A percentile compares a stretch with the other conserved stretches of the same genome.
phyloP scores from a whole-genome alignment of 73 alveolate species.

The Effrenium voratum region DNA sequence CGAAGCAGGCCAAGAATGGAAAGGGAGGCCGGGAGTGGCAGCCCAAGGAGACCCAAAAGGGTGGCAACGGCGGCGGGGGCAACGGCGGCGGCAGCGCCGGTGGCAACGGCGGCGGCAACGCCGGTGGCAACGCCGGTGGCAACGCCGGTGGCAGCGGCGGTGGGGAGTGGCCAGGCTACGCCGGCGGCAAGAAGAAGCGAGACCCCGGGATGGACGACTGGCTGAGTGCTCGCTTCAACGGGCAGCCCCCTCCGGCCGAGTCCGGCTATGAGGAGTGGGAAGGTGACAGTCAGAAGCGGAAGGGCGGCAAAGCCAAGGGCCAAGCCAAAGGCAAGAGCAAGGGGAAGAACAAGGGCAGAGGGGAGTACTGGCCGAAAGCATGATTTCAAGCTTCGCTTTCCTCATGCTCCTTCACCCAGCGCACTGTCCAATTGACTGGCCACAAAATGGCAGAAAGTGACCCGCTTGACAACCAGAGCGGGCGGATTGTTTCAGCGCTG shows the following conservation, averaged over 20 bases:
- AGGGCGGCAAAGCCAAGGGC: conserved; percentile 42
- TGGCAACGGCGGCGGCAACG: no score
- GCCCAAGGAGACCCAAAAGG: no score
- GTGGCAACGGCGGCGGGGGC: no score
- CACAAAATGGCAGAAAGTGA: no score
- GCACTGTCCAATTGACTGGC: no score
- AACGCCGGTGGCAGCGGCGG: conserved; percentile 38
- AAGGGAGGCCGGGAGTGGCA: no score
- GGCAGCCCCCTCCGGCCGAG: conserved; percentile 14
- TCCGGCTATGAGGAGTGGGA: conserved; percentile 37
- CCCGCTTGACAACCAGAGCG: no score
- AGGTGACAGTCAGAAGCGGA: conserved; percentile 8
- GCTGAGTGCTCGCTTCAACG: conserved; percentile 51
- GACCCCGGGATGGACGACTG: conserved; percentile 55
- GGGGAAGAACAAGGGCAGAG: conserved; percentile 12
- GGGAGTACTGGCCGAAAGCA: conserved; percentile 35
- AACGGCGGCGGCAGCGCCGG: no score
- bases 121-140: conserved; percentile 1
- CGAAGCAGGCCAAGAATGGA: no score
- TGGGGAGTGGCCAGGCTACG: neutral
- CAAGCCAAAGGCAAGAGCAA: conserved; percentile 36
- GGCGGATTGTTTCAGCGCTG: no score
- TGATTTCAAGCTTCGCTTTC: conserved; percentile 54
- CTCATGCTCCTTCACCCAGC: no score
- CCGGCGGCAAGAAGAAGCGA: conserved; percentile 51